Percentiles rank a stretch among this genome's conserved stretches.
These are phyloP conservation scores for Aspergillus fructus DNA, from an alignment of 2,329 filamentous ascomycete genomes.

Conservation along the genomic window DNA sequence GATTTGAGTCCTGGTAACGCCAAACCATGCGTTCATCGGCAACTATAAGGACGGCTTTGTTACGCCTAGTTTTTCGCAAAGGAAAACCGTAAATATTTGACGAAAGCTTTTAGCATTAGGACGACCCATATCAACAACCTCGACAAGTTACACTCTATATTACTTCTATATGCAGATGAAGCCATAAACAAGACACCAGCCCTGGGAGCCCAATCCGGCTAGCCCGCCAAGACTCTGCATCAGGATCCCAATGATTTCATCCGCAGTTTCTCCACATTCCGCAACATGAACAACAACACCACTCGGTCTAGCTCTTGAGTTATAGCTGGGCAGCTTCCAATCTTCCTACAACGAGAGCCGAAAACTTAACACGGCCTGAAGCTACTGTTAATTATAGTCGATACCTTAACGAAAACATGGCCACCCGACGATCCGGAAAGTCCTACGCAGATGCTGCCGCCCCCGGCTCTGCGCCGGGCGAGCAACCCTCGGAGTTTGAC, in stretches of 20 bases:
- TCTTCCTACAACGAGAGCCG: background rate
- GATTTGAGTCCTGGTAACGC: too few relatives aligned
- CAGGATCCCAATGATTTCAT: conserved; percentile 4
- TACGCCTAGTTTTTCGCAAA: too few relatives aligned
- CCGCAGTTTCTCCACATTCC: conserved; percentile 3
- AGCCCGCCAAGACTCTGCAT: background rate
- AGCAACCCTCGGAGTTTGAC: conserved; percentile 47
- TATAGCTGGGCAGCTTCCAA: background rate
- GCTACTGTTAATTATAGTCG: background rate
- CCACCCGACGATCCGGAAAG: conserved; percentile 30
- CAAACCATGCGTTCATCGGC: too few relatives aligned
- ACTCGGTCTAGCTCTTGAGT: background rate
- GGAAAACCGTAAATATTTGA: too few relatives aligned
- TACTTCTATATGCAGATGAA: too few relatives aligned
- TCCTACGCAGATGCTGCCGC: conserved; percentile 29
- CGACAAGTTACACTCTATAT: too few relatives aligned
- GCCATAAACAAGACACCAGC: background rate
- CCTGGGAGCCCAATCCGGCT: background rate
- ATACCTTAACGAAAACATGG: conserved; percentile 24
- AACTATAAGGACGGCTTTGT: too few relatives aligned
- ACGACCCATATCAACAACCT: too few relatives aligned
- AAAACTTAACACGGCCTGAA: background rate
- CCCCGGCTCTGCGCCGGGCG: conserved; percentile 26
- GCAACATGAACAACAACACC: background rate
- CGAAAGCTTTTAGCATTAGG: too few relatives aligned